Evolutionary conservation across 2,329 filamentous ascomycete species (phyloP).

Genomic region (Seiridium cupressi): DNA sequence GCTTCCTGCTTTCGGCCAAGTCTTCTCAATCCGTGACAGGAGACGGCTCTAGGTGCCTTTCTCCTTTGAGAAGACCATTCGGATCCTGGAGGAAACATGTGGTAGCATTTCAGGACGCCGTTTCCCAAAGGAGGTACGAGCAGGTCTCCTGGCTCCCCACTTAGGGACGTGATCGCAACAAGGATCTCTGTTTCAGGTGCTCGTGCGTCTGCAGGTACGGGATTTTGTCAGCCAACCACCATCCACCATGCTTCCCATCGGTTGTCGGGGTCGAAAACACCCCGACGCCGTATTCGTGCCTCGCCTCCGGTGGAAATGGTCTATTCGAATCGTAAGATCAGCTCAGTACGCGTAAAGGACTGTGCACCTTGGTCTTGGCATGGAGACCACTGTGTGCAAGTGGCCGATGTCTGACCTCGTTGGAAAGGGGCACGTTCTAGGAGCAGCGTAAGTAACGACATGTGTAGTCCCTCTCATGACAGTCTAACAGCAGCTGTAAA

Average conservation of each 20-base stretch:
- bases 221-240: not conserved
- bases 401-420: too few species aligned
- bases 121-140: not conserved
- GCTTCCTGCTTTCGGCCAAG: not conserved
- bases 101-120: slow-evolving; percentile 3
- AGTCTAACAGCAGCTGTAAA: too few species aligned
- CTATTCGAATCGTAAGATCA: too few species aligned
- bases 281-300: too few species aligned
- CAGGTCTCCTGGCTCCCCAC: not conserved
- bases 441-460: too few species aligned
- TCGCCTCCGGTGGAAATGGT: too few species aligned
- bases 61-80: not conserved
- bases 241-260: not conserved
- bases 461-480: too few species aligned
- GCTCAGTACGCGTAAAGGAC: too few species aligned
- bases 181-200: slow-evolving; percentile 4
- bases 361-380: too few species aligned
- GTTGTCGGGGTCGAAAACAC: not conserved
- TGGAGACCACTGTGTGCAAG: too few species aligned
- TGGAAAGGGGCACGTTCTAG: too few species aligned
- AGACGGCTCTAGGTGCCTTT: not conserved
- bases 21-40: slow-evolving; percentile 1
- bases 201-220: not conserved
- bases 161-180: not conserved
- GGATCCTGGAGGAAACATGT: not conserved